phyloP scores from a whole-genome alignment of 2,329 filamentous ascomycete genomes.

The Xylaria arbuscula region DNA sequence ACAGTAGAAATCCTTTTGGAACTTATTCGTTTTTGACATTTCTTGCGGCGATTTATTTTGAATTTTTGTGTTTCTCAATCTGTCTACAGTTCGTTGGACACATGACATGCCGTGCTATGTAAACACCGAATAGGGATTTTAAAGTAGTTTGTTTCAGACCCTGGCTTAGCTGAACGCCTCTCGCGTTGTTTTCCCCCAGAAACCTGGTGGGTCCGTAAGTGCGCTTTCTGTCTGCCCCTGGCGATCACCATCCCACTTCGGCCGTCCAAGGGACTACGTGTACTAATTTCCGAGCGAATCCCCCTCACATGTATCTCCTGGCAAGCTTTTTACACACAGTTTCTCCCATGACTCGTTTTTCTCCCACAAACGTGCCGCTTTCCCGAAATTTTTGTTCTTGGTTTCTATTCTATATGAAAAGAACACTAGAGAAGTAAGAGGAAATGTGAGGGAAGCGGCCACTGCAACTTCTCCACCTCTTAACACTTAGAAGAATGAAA shows the following conservation, averaged over 20 bases:
- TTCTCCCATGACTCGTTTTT: conserved; percentile 21
- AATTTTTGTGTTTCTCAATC: too few relatives aligned
- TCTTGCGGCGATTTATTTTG: not conserved
- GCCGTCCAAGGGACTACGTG: not conserved
- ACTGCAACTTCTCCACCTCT: too few relatives aligned
- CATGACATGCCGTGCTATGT: too few relatives aligned
- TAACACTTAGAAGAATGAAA: too few relatives aligned
- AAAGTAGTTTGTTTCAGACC: conserved; percentile 26
- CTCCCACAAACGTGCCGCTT: not conserved
- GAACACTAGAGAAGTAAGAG: too few relatives aligned
- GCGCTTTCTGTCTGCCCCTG: conserved; percentile 22
- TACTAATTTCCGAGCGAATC: conserved; percentile 17
- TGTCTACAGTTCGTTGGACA: too few relatives aligned
- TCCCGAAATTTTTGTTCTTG: not conserved
- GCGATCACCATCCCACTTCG: conserved; percentile 32
- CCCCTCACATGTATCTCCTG: conserved; percentile 10
- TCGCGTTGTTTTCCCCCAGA: conserved; percentile 24
- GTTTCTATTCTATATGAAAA: too few relatives aligned
- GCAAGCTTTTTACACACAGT: not conserved
- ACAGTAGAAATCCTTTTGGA: conserved; percentile 17
- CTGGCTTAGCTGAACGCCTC: conserved; percentile 13
- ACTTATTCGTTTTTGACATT: not conserved
- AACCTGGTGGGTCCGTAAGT: conserved; percentile 18
- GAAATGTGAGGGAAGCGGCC: too few relatives aligned
- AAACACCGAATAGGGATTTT: not conserved